phyloP scores from a whole-genome alignment of 192 early-diverging fungal genomes.

The Rhizoclosmatium globosum region DNA sequence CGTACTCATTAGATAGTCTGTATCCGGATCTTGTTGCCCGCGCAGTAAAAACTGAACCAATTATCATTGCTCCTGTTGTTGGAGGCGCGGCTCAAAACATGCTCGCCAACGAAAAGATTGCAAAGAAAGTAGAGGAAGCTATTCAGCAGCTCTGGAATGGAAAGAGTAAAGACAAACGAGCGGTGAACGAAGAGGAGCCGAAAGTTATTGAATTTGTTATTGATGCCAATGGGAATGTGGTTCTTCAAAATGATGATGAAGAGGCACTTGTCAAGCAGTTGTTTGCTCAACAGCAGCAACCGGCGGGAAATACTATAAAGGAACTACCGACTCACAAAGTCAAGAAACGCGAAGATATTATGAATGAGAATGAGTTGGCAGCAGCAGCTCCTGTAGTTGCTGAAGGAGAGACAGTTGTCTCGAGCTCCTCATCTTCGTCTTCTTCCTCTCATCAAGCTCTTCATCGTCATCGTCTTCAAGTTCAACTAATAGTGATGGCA shows the following conservation, averaged over 20 bases:
- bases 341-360: not conserved
- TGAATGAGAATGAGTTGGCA: not conserved
- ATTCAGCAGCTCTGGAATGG: not conserved
- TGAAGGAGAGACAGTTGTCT: not conserved
- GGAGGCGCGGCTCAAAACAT: not conserved
- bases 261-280: not conserved
- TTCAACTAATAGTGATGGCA: not conserved
- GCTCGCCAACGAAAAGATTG: not conserved
- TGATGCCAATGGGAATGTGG: constrained; percentile 25
- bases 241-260: not conserved
- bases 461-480: not conserved
- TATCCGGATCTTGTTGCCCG: not conserved
- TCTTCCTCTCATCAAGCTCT: constrained; percentile 6
- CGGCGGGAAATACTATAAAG: not conserved
- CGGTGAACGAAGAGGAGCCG: not conserved
- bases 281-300: not conserved
- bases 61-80: not conserved
- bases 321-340: not conserved
- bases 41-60: not conserved
- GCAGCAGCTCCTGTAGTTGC: not conserved
- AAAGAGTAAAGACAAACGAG: not conserved
- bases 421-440: not conserved
- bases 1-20: not conserved
- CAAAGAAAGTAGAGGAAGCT: not conserved
- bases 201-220: constrained; percentile 21